These are phyloP conservation scores for Trichoderma erinaceum DNA, from an alignment of 495 filamentous ascomycete genomes.

Conservation along the genomic window DNA sequence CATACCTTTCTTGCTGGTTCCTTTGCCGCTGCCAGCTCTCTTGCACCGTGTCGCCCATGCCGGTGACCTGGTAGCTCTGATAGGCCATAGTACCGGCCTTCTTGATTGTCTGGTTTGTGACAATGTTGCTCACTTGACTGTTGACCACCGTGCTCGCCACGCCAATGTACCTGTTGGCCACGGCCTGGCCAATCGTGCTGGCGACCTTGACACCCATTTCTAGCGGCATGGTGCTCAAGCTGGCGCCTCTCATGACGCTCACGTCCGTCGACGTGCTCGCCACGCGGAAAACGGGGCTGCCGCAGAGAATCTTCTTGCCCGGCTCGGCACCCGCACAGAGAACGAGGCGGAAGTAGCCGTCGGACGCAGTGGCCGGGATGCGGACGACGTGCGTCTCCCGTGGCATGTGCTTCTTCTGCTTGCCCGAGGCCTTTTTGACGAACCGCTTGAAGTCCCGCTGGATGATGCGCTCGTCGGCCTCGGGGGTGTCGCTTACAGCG, in stretches of 20 bases:
- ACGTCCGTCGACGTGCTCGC: constrained; percentile 54
- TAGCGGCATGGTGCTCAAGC: constrained; percentile 55
- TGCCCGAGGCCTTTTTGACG: constrained; percentile 40
- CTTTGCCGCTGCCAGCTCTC: constrained; percentile 26
- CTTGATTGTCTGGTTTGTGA: constrained; percentile 40
- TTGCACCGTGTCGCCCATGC: constrained; percentile 31
- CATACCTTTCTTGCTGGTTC: constrained; percentile 22
- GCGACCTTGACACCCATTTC: constrained; percentile 56
- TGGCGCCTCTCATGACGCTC: constrained; percentile 56
- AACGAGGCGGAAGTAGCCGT: constrained; percentile 62
- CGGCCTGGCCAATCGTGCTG: constrained; percentile 45
- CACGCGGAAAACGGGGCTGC: constrained; percentile 58
- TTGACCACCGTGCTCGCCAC: constrained; percentile 35
- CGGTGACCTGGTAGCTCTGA: constrained; percentile 32
- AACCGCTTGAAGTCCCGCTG: constrained; percentile 60
- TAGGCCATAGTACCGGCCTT: constrained; percentile 36
- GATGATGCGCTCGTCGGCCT: constrained; percentile 55
- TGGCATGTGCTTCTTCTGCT: constrained; percentile 41
- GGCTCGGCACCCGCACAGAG: constrained; percentile 48
- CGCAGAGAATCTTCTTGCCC: constrained; percentile 50
- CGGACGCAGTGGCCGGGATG: constrained; percentile 54
- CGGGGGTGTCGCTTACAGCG: constrained; percentile 37
- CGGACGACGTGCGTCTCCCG: constrained; percentile 58
- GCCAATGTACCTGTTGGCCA: constrained; percentile 43
- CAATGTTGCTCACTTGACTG: constrained; percentile 33